These are phyloP conservation scores for Daldinia grandis DNA, from an alignment of 495 filamentous ascomycete genomes.

Conservation along the genomic window DNA sequence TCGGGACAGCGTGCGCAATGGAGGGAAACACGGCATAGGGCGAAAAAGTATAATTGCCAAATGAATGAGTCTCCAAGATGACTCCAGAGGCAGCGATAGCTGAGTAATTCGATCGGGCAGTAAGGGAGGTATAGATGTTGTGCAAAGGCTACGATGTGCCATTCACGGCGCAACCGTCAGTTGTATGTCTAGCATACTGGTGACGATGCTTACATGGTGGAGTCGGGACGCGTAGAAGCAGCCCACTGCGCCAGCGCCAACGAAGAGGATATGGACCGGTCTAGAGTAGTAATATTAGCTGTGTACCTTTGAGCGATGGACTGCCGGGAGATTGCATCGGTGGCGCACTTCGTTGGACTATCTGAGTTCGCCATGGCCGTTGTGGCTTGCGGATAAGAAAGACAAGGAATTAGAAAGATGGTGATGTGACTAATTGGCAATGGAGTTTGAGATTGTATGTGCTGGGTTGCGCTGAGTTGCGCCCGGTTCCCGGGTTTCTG, in stretches of 20 bases:
- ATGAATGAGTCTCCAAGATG: slow-evolving; percentile 59
- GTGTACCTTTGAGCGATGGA: not conserved
- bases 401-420: not conserved
- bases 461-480: not conserved
- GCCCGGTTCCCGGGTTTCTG: not conserved
- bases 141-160: slow-evolving; percentile 46
- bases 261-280: slow-evolving; percentile 61
- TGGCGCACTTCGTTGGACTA: slow-evolving; percentile 21
- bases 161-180: slow-evolving; percentile 15
- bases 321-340: slow-evolving; percentile 3
- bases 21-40: slow-evolving; percentile 59
- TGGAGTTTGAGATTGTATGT: not conserved
- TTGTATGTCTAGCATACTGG: not conserved
- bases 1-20: slow-evolving; percentile 46
- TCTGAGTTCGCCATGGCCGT: slow-evolving; percentile 16
- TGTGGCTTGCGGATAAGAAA: slow-evolving; percentile 16
- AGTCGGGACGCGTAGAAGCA: slow-evolving; percentile 67
- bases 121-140: slow-evolving; percentile 56
- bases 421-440: not conserved
- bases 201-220: slow-evolving; percentile 53
- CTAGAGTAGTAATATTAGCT: slow-evolving; percentile 34
- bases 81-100: slow-evolving; percentile 58
- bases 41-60: slow-evolving; percentile 61
- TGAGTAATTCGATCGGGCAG: slow-evolving; percentile 65
- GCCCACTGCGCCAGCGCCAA: slow-evolving; percentile 67